A percentile compares a stretch with the other conserved stretches of the same genome.
These are phyloP conservation scores for Kuraishia molischiana DNA, from an alignment of 805 yeast species.

Conservation along the genomic window DNA sequence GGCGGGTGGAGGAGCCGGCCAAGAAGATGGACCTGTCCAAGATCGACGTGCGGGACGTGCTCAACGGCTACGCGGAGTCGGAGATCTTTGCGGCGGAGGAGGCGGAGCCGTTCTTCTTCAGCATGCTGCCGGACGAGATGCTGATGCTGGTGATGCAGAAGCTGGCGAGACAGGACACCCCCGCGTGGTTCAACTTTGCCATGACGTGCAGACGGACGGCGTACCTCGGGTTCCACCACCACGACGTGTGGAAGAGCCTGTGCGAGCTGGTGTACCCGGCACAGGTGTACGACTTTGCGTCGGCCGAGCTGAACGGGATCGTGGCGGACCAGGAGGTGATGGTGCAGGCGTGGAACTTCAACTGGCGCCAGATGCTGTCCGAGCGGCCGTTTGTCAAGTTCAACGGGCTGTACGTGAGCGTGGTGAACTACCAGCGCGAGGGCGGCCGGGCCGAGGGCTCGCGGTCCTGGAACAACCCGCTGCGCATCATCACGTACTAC, in stretches of 20 bases:
- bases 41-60: slow-evolving; percentile 30
- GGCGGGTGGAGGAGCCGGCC: slow-evolving; percentile 2
- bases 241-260: slow-evolving; percentile 39
- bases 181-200: slow-evolving; percentile 56
- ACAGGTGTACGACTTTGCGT: slow-evolving; percentile 41
- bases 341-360: slow-evolving; percentile 29
- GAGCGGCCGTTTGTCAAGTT: slow-evolving; percentile 72
- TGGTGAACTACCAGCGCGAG: slow-evolving; percentile 73
- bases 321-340: slow-evolving; percentile 21
- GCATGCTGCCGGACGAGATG: slow-evolving; percentile 47
- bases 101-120: slow-evolving; percentile 29
- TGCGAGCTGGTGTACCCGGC: slow-evolving; percentile 40
- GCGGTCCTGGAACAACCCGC: slow-evolving; percentile 62
- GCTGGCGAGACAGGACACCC: slow-evolving; percentile 38
- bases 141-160: slow-evolving; percentile 39
- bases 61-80: slow-evolving; percentile 24
- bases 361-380: slow-evolving; percentile 42
- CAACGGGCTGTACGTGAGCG: slow-evolving; percentile 78
- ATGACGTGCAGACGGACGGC: slow-evolving; percentile 50
- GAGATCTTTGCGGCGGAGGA: slow-evolving; percentile 17
- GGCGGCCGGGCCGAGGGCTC: slow-evolving; percentile 68
- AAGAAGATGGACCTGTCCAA: slow-evolving; percentile 26
- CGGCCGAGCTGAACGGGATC: slow-evolving; percentile 26
- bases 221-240: slow-evolving; percentile 42
- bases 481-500: slow-evolving; percentile 79